Evolutionary conservation across 176 grass and related monocot genomes (phyloP).

Genomic region (Carex pumila): DNA sequence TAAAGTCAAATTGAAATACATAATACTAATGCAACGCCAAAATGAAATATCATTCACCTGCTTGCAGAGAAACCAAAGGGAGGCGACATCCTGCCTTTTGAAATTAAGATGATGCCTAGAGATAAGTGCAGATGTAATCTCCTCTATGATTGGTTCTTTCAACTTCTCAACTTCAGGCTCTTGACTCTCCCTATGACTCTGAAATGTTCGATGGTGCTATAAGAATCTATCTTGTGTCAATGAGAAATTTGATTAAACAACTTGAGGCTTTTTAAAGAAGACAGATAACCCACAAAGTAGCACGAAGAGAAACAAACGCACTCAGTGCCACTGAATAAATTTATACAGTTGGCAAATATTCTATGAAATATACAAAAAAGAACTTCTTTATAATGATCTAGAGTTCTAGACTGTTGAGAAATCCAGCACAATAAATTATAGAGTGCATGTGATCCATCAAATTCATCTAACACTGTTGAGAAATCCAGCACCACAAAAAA

Average conservation of each 20-base stretch:
- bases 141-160: conserved; percentile 86
- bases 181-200: conserved; percentile 69
- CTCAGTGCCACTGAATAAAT: background rate
- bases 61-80: conserved; percentile 99
- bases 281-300: background rate
- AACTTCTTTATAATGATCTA: background rate
- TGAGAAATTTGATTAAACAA: background rate
- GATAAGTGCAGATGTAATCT: conserved; percentile 53
- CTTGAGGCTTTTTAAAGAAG: background rate
- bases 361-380: background rate
- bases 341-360: background rate
- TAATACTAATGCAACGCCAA: background rate
- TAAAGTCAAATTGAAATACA: background rate
- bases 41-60: conserved; percentile 46
- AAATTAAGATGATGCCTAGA: conserved; percentile 66
- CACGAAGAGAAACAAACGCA: background rate
- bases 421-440: background rate
- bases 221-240: background rate
- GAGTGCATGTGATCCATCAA: background rate
- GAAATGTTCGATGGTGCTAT: conserved; percentile 1
- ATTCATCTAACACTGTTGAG: background rate
- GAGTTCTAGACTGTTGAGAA: background rate
- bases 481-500: background rate
- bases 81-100: conserved; percentile 66
- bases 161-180: conserved; percentile 86